Evolutionary conservation across 495 filamentous ascomycete species (phyloP).

Genomic region (Talaromyces stipitatus): DNA sequence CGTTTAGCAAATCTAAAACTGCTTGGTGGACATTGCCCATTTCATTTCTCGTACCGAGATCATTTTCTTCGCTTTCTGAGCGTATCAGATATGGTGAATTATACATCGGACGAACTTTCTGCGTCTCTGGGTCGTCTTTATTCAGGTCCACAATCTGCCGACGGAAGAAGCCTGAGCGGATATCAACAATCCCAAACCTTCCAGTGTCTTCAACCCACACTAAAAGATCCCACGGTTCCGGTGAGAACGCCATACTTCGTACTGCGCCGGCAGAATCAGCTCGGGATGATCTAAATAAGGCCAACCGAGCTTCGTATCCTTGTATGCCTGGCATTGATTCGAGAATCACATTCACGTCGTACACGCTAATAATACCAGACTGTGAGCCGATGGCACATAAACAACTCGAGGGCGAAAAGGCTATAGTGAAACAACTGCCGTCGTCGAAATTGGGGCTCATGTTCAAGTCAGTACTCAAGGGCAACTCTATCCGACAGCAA

Average conservation of each 20-base stretch:
- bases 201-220: slow-evolving; percentile 91
- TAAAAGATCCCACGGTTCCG: slow-evolving; percentile 82
- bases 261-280: slow-evolving; percentile 63
- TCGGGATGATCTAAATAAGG: slow-evolving; percentile 49
- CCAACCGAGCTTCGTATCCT: slow-evolving; percentile 28
- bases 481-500: slow-evolving; percentile 27
- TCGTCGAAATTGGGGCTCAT: slow-evolving; percentile 20
- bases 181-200: slow-evolving; percentile 74
- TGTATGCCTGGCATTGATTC: slow-evolving; percentile 26
- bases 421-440: slow-evolving; percentile 58
- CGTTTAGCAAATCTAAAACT: slow-evolving; percentile 22
- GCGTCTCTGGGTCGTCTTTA: slow-evolving; percentile 40
- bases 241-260: slow-evolving; percentile 83
- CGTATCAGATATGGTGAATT: slow-evolving; percentile 20
- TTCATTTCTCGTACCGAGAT: slow-evolving; percentile 10
- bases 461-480: slow-evolving; percentile 18
- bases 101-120: slow-evolving; percentile 47
- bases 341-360: slow-evolving; percentile 49
- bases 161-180: slow-evolving; percentile 65
- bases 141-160: slow-evolving; percentile 68
- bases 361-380: slow-evolving; percentile 60
- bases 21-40: slow-evolving; percentile 22
- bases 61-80: slow-evolving; percentile 20
- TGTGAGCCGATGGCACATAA: slow-evolving; percentile 66
- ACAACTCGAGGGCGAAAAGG: slow-evolving; percentile 61